Conservation (phyloP, 805 yeast genomes). For the Kodamaea sagamina region DNA sequence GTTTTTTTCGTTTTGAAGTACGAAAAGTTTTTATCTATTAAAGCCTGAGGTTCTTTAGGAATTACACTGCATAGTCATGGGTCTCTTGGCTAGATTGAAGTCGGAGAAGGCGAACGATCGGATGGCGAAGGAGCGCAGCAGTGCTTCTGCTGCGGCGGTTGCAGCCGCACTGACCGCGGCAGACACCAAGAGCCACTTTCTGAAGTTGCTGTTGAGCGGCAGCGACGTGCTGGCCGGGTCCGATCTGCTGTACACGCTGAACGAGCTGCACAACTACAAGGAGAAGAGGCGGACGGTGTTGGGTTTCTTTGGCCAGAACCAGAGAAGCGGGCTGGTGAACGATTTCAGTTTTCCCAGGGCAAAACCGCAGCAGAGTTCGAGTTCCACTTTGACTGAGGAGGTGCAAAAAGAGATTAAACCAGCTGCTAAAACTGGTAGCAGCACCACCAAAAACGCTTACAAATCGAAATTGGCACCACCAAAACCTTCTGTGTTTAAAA, state of each 20-base stretch:
- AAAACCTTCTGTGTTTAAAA: no score
- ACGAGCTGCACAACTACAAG: conserved; percentile 20
- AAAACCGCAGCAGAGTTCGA: no score
- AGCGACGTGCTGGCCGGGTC: conserved; percentile 39
- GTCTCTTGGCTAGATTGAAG: conserved; percentile 24
- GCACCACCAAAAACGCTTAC: background rate
- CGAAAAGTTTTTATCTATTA: conserved; percentile 1
- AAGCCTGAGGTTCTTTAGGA: background rate
- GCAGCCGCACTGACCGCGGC: conserved; percentile 11
- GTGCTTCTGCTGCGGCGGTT: background rate
- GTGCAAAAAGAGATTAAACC: background rate
- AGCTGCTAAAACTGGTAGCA: background rate
- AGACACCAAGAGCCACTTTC: conserved; percentile 17
- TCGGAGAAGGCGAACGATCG: conserved; percentile 13
- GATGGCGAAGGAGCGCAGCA: background rate
- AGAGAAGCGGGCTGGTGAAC: conserved; percentile 4
- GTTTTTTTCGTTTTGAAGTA: background rate
- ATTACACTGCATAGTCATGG: conserved; percentile 21
- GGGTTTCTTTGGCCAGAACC: conserved; percentile 1
- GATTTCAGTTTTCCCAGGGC: background rate
- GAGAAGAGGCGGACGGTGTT: conserved; percentile 9
- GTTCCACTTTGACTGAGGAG: no score
- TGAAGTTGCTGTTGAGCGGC: conserved; percentile 23
- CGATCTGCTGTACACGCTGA: conserved; percentile 33
- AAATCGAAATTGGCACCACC: conserved; percentile 4